Evolutionary conservation across 352 stramenopile genomes (phyloP), one percentile per base, ranked within the genome.

Genomic region (Phytophthora nicotianae): DNA sequence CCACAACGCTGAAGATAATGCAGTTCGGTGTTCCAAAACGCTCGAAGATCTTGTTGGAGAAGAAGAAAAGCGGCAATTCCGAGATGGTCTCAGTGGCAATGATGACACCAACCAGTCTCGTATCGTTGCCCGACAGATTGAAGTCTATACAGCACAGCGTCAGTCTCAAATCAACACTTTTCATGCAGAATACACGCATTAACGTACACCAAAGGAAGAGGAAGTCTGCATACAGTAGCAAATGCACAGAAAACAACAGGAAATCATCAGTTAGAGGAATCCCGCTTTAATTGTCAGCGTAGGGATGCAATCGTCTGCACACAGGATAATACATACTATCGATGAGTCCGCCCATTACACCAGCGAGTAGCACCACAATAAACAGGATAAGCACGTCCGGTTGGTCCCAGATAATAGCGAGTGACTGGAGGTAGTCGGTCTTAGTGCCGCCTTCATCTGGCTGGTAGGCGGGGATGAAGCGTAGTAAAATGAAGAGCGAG

Each of bases 21-120:
- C 70, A 78, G 29, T 54, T 57, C 10, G 78, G 69, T 19, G 77
- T 88, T 13, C 81, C 83, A 32, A 88, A 66, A 24, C 65, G 73
- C 38, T 80, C 69, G 63, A 93, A 82, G 58, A 90, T 88, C 29
- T 73, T 52, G 62, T 93, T 83, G 48, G 81, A 81, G 64, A 79
- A 74, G 72, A 90, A 93, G 66, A 93, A 93, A 23, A 87, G 70
- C 17, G 83, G 83, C 51, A 90, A 68, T 54, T 92, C 83, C 33
- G 81, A 90, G 40, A 80, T 71, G 41, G 83, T 92, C 55, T 92
- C 77, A 27, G 76, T 67, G 26, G 68, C 75, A 58, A 93, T 90
- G 50, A 88, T 83, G 56, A 84, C 77, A 29, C 83, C 83, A 5
- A 93, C 70, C 21, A 93, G 67, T 35, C 77, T 75, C 27, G 81